Base-by-base conservation (phyloP, 371 early-diverging fungal genomes). In the Lichtheimia ornata region DNA sequence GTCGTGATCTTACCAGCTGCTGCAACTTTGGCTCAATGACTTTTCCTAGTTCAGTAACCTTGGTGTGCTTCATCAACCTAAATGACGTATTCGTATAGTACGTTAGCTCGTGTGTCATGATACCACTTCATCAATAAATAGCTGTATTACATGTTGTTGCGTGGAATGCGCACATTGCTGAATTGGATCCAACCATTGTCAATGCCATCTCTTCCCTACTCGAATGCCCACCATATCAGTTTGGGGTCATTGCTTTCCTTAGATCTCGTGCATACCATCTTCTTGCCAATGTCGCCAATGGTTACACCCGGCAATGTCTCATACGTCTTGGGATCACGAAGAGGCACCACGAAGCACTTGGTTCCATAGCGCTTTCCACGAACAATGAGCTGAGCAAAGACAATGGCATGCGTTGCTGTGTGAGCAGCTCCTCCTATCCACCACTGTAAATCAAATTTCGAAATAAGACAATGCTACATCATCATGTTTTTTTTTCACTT, bases 341-440 rank as follows among this genome's bases (percentile, higher is more conserved):
- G 71, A 57, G 83, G 89, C 15, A 90, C 90, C 17, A 90, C 68
- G 64, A 90, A 90, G 49, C 89, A 84, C 72, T 94, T 90, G 59
- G 87, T 85, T 56, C 94, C 94, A 67, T 92, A 87, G 57, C 82
- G 71, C 71, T 90, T 88, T 49, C 88, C 88, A 58, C 84, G 82
- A 53, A 93, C 88, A 25, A 91, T 79, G 25, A 93, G 84, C 72
- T 89, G 90, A 20, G 94, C 94, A 74, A 88, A 88, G 22, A 90
- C 92, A n/a, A 89, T 74, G 49, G 88, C 77, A 66, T 94, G 94
- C 4, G 94, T 92, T 55, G 94, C 94, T 27, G 89, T 85, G 63
- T 92, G 90, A 20, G 83, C 92, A 18, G 92, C 91, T 56, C 96
- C 96, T 59, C 97, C 97, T 65, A 96, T 94, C 97, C 97, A 97